Evolutionary conservation across 331 rosid species (phyloP).

Genomic region (Stylosanthes scabra): DNA sequence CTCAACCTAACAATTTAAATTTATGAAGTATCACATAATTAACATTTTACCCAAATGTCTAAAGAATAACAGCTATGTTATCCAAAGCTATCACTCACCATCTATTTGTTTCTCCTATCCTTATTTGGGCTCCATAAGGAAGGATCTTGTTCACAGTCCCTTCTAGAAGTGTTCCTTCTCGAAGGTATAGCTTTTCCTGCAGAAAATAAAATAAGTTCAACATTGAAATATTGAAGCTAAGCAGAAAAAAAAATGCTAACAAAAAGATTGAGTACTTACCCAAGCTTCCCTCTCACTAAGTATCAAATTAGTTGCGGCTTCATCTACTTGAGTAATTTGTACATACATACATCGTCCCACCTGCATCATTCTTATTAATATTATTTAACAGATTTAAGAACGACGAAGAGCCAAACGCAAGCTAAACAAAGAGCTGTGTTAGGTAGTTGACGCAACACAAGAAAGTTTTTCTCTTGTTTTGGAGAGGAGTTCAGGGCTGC

Average conservation of each 20-base stretch:
- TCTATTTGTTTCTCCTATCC: constrained; percentile 77
- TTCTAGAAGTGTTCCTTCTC: constrained; percentile 80
- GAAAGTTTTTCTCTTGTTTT: neutral
- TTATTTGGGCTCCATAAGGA: constrained; percentile 87
- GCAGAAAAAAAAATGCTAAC: constrained; percentile 17
- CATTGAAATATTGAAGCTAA: neutral
- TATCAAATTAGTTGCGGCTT: constrained; percentile 68
- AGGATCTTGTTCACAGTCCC: constrained; percentile 76
- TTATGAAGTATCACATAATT: neutral
- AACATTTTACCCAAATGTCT: neutral
- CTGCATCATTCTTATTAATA: constrained; percentile 49
- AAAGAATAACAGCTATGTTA: neutral
- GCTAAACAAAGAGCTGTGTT: too few relatives aligned
- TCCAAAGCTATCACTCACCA: constrained; percentile 50
- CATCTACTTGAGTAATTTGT: constrained; percentile 65
- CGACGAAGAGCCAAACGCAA: neutral
- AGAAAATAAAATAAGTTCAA: constrained; percentile 13
- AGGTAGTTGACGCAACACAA: neutral
- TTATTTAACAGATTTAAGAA: constrained; percentile 15
- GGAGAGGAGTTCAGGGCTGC: constrained; percentile 37
- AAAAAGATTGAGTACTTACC: constrained; percentile 60
- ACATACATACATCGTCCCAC: constrained; percentile 70
- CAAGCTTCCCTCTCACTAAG: constrained; percentile 85
- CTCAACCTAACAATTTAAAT: neutral
- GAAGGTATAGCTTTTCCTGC: constrained; percentile 68